These are phyloP conservation scores for Trichoderma polysporum DNA, from an alignment of 2,329 filamentous ascomycete genomes.

Conservation along the genomic window DNA sequence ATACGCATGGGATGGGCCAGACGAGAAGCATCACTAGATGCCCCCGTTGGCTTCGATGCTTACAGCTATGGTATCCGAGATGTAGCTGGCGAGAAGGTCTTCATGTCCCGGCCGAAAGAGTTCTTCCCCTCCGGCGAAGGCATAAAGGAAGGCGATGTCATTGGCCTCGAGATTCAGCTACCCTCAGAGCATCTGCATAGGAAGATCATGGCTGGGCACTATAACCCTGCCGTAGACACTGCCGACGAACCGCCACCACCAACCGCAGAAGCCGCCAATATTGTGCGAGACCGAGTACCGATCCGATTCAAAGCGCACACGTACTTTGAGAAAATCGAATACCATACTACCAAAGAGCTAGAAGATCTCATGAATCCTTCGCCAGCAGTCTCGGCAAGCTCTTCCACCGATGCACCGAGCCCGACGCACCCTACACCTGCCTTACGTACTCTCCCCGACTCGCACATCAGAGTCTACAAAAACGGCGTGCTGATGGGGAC, in stretches of 20 bases:
- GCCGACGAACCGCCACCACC: slow-evolving; percentile 55
- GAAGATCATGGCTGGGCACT: slow-evolving; percentile 82
- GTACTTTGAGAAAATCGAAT: slow-evolving; percentile 92
- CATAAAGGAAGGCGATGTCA: slow-evolving; percentile 85
- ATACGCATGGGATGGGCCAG: slow-evolving; percentile 86
- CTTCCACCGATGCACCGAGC: slow-evolving; percentile 60
- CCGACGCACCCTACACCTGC: slow-evolving; percentile 71
- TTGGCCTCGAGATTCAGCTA: slow-evolving; percentile 88
- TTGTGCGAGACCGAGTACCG: slow-evolving; percentile 91
- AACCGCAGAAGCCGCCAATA: slow-evolving; percentile 66
- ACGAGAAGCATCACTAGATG: slow-evolving; percentile 77
- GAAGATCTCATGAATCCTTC: slow-evolving; percentile 78
- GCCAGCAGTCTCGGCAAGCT: slow-evolving; percentile 45
- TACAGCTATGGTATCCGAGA: slow-evolving; percentile 95
- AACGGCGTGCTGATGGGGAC: slow-evolving; percentile 86
- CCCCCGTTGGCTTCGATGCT: slow-evolving; percentile 81
- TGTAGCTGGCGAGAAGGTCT: slow-evolving; percentile 84
- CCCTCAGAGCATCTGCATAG: slow-evolving; percentile 82
- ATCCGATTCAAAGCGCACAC: slow-evolving; percentile 92
- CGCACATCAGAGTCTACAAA: slow-evolving; percentile 85
- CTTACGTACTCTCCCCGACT: slow-evolving; percentile 83
- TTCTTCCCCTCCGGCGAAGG: slow-evolving; percentile 79
- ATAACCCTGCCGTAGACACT: slow-evolving; percentile 80
- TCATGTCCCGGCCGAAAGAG: slow-evolving; percentile 89
- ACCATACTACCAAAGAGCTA: slow-evolving; percentile 82